Base-by-base conservation (phyloP, 202 grass and related monocot genomes). In the Bolboschoenoplectus hybrid region DNA sequence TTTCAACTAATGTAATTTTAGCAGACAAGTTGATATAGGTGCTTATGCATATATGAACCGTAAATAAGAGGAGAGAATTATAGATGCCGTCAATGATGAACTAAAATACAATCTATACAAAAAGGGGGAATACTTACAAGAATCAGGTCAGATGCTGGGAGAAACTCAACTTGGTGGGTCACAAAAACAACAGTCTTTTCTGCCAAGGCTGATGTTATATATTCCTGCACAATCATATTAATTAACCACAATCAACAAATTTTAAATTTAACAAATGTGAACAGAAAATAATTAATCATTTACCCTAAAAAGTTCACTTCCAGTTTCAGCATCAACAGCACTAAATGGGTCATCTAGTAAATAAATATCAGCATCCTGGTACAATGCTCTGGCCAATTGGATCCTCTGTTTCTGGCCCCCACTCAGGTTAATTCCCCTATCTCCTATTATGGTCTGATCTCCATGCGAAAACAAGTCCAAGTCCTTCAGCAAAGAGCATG, bases 121-220 rank as follows among this genome's bases (percentile, higher is more conserved):
- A 53, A 69, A 60, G 63, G 34, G 82, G 41, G 35, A 72, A 20
- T 73, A 38, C 52, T 82, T 89, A 87, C 97, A 86, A 99, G 77
- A 92, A 99, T 97, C 77, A 97, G 81, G 78, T 99, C 92, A 74
- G 97, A 92, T 86, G 97, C 88, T 86, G 93, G 97, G 67, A 99
- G 92, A 91, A 99, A 99, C 61, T 99, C 97, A 68, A 99, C 93
- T 90, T 99, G 97, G 94, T 99, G 97, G 9, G 93, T 99, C 85
- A 99, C 97, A 88, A 94, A 99, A 80, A 99, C 85, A 85, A 99
- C 97, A 62, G 97, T 99, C 83, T 99, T 99, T 20, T 66, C 85
- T 69, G 88, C 91, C 84, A 99, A 80, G 58, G 97, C 93, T 41
- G 70, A 81, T 88, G 94, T 74, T 89, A 99, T 97, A 85, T 99